Conservation (phyloP, 2,329 filamentous ascomycete genomes). For the Leptographium lundbergii region DNA sequence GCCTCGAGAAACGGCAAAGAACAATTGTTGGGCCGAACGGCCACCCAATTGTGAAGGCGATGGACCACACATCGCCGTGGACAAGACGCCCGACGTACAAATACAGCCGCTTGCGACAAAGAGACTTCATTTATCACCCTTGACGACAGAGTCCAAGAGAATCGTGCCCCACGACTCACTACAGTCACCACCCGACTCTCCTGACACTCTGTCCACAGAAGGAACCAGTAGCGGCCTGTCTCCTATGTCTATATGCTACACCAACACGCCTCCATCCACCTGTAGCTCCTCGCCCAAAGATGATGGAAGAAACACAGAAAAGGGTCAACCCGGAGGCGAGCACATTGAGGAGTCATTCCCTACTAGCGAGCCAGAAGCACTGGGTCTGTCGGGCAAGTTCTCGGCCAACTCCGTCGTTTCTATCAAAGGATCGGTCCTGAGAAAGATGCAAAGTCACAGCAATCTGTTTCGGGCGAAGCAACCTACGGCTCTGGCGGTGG, state of each 20-base stretch:
- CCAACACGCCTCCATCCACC: constrained; percentile 3
- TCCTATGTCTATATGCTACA: constrained; percentile 5
- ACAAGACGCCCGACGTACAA: neutral
- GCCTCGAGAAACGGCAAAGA: neutral
- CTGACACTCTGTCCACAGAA: constrained; percentile 1
- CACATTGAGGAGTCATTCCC: neutral
- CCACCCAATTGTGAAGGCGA: neutral
- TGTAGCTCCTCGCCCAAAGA: neutral
- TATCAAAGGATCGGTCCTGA: neutral
- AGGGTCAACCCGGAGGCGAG: neutral
- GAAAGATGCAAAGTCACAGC: neutral
- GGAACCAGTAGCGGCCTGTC: constrained; percentile 12
- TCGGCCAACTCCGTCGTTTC: constrained; percentile 29
- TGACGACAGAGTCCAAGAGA: neutral
- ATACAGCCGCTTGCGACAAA: neutral
- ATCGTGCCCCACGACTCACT: neutral
- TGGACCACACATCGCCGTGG: neutral
- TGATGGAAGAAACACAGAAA: neutral
- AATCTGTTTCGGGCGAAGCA: neutral
- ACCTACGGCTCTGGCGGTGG: neutral
- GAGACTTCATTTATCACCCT: neutral
- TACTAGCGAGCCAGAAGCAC: neutral
- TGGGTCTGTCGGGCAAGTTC: constrained; percentile 21
- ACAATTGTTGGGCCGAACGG: neutral
- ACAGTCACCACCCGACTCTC: constrained; percentile 11